Conservation (phyloP, 768 basidiomycete genomes). For the Psilocybe sp. region DNA sequence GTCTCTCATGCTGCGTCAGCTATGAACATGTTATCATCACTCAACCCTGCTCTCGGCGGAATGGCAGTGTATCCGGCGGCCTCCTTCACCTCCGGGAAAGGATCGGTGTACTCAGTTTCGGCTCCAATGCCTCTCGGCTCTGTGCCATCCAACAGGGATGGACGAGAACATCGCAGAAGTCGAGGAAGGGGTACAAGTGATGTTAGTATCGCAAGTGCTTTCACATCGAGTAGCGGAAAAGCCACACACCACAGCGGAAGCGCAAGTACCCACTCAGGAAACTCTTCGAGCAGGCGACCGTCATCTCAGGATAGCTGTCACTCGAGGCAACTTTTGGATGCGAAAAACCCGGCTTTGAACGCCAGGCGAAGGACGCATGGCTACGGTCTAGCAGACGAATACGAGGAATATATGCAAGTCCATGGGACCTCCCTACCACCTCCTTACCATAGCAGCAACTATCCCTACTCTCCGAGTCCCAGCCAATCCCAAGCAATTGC, state of each 20-base stretch:
- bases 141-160: neutral
- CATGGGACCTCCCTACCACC: conserved; percentile 10
- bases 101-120: conserved; percentile 15
- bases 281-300: conserved; percentile 1
- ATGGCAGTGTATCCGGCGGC: neutral
- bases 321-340: neutral
- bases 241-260: neutral
- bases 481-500: neutral
- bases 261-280: neutral
- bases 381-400: conserved; percentile 17
- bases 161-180: conserved; percentile 3
- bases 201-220: conserved; percentile 6
- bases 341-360: neutral
- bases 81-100: neutral
- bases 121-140: conserved; percentile 17
- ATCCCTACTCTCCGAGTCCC: conserved; percentile 3
- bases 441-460: conserved; percentile 10
- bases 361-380: conserved; percentile 13
- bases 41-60: neutral
- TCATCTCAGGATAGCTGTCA: conserved; percentile 14
- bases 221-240: neutral
- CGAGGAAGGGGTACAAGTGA: conserved; percentile 7
- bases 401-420: conserved; percentile 19
- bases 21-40: conserved; percentile 5
- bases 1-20: neutral